These are phyloP conservation scores for Pleurotus djamor DNA, from an alignment of 768 basidiomycete species.

Conservation along the genomic window DNA sequence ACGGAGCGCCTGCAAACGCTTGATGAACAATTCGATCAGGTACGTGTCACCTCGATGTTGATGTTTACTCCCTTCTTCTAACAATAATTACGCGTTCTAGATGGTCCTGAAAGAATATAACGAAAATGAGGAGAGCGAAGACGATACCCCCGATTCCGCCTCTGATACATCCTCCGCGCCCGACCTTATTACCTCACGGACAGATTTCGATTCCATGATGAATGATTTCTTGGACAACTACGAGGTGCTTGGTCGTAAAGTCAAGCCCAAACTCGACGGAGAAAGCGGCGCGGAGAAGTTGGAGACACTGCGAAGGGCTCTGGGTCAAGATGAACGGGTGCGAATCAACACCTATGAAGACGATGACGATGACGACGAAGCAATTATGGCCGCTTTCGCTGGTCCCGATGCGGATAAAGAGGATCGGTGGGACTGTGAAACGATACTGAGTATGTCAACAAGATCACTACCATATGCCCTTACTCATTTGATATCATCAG, in stretches of 20 bases:
- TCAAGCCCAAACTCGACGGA: constrained; percentile 74
- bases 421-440: constrained; percentile 95
- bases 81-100: no score
- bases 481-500: constrained; percentile 36
- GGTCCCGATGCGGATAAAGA: constrained; percentile 55
- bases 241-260: constrained; percentile 86
- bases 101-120: constrained; percentile 84
- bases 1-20: constrained; percentile 86
- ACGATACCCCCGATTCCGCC: constrained; percentile 23
- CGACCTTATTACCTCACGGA: constrained; percentile 75
- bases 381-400: constrained; percentile 23
- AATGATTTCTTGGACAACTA: constrained; percentile 92
- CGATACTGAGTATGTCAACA: constrained; percentile 75
- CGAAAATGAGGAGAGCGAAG: constrained; percentile 40
- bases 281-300: constrained; percentile 77
- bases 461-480: background rate
- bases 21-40: constrained; percentile 95
- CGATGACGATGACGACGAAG: constrained; percentile 44
- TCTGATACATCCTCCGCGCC: constrained; percentile 47
- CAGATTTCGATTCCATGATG: constrained; percentile 89
- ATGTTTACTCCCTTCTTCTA: no score
- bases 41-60: constrained; percentile 31
- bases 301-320: constrained; percentile 70
- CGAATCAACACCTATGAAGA: constrained; percentile 37
- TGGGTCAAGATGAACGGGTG: constrained; percentile 69